phyloP scores from a whole-genome alignment of 2,329 filamentous ascomycete species.

The Gaeumannomyces tritici region DNA sequence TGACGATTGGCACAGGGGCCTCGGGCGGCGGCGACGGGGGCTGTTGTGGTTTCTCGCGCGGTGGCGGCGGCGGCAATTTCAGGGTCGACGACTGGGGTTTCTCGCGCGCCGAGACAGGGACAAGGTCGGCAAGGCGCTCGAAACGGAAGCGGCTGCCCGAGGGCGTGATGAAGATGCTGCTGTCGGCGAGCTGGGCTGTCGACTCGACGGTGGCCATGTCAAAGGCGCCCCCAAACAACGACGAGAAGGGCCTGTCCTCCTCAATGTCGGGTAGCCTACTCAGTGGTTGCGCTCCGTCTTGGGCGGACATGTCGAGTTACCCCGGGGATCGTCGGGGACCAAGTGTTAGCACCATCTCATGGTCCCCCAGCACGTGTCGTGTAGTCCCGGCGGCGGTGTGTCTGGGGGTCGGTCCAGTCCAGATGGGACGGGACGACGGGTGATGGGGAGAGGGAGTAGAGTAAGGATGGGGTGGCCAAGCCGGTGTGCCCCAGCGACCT shows the following conservation, averaged over 20 bases:
- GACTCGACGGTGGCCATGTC: constrained; percentile 15
- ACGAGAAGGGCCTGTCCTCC: constrained; percentile 16
- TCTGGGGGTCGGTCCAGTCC: too few species aligned
- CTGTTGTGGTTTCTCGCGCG: neutral
- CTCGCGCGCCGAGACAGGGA: neutral
- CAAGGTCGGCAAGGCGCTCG: constrained; percentile 10
- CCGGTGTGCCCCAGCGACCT: too few species aligned
- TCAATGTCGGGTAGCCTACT: constrained; percentile 14
- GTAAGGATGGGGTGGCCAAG: too few species aligned
- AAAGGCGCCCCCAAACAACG: constrained; percentile 14
- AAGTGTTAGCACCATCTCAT: too few species aligned
- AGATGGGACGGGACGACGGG: too few species aligned
- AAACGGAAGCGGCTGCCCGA: constrained; percentile 17
- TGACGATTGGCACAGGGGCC: too few species aligned
- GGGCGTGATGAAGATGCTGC: constrained; percentile 15
- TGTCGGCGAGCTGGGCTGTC: constrained; percentile 15
- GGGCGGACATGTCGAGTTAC: neutral
- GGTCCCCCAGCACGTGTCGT: too few species aligned
- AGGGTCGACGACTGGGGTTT: neutral
- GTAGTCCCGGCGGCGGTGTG: too few species aligned
- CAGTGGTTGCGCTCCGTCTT: constrained; percentile 7
- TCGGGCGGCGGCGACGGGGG: neutral
- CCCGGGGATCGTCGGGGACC: too few species aligned
- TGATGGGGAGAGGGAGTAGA: too few species aligned
- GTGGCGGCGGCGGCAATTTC: neutral